These are phyloP conservation scores for Phoenix dactylifera DNA, from an alignment of 176 grass and related monocot species.

Conservation along the genomic window DNA sequence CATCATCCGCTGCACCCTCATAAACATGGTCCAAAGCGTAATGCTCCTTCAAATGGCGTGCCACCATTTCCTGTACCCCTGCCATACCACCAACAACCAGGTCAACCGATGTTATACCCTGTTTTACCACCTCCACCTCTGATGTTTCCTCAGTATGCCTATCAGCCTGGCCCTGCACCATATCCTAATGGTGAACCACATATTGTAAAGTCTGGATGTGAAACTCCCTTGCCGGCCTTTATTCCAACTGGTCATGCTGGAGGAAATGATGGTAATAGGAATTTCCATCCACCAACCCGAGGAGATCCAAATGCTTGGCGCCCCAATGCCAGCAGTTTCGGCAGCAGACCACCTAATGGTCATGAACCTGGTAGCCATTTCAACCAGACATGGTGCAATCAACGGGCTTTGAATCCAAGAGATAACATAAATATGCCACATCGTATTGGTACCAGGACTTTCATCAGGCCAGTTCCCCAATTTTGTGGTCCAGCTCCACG, in stretches of 20 bases:
- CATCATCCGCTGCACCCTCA: slow-evolving; percentile 34
- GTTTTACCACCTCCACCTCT: slow-evolving; percentile 44
- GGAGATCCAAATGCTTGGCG: slow-evolving; percentile 53
- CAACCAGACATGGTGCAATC: slow-evolving; percentile 38
- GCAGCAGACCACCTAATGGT: slow-evolving; percentile 36
- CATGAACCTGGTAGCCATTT: slow-evolving; percentile 40
- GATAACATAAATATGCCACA: slow-evolving; percentile 36
- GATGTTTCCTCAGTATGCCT: slow-evolving; percentile 56
- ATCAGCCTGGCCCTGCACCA: slow-evolving; percentile 29
- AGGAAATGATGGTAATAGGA: slow-evolving; percentile 41
- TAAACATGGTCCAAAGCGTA: slow-evolving; percentile 57
- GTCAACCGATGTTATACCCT: slow-evolving; percentile 55
- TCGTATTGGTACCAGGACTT: slow-evolving; percentile 41
- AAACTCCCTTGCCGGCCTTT: slow-evolving; percentile 28
- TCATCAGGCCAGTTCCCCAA: slow-evolving; percentile 45
- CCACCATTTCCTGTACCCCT: slow-evolving; percentile 44
- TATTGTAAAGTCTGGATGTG: slow-evolving; percentile 44
- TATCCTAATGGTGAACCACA: slow-evolving; percentile 35
- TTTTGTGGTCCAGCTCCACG: slow-evolving; percentile 38
- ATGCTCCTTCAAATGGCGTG: slow-evolving; percentile 36
- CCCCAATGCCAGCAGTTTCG: slow-evolving; percentile 25
- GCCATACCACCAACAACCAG: slow-evolving; percentile 52
- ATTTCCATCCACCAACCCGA: slow-evolving; percentile 30
- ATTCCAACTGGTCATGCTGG: slow-evolving; percentile 41
- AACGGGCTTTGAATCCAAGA: slow-evolving; percentile 37